phyloP scores from a whole-genome alignment of 164 flowering plant genomes.

The Aristolochia californica region DNA sequence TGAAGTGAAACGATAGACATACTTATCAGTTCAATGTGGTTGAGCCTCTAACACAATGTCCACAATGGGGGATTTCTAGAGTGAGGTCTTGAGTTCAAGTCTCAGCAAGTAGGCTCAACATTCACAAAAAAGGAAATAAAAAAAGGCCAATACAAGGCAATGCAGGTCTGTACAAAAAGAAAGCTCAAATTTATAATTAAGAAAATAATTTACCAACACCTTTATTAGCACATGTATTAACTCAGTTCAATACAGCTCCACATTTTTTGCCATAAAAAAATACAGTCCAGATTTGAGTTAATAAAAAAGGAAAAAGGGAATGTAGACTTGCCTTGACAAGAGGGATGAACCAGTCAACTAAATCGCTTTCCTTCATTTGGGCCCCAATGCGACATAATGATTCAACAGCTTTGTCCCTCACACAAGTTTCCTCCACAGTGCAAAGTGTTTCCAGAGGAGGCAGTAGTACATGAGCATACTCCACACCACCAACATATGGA shows the following conservation, averaged over 20 bases:
- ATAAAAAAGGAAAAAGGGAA: neutral
- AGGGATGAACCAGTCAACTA: constrained; percentile 81
- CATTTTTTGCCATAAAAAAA: neutral
- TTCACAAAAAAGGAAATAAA: no score
- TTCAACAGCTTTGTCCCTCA: constrained; percentile 94
- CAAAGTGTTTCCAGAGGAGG: constrained; percentile 85
- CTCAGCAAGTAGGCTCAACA: no score
- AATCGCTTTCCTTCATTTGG: constrained; percentile 80
- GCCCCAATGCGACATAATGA: constrained; percentile 87
- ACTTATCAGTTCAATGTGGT: no score
- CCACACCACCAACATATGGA: constrained; percentile 95
- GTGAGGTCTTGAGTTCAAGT: no score
- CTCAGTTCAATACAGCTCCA: neutral
- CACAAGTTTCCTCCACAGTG: constrained; percentile 93
- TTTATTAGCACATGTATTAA: no score
- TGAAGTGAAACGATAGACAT: no score
- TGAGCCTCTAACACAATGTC: no score
- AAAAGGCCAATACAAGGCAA: no score
- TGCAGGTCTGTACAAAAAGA: no score
- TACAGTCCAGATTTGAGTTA: neutral
- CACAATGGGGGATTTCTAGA: no score
- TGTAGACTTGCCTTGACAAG: constrained; percentile 59
- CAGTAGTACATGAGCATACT: constrained; percentile 73
- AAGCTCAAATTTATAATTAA: no score
- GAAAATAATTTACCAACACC: no score